Evolutionary conservation across 352 stramenopile genomes (phyloP), one percentile per base, ranked within the genome.

Genomic region (Globisporangium paroecandrum): DNA sequence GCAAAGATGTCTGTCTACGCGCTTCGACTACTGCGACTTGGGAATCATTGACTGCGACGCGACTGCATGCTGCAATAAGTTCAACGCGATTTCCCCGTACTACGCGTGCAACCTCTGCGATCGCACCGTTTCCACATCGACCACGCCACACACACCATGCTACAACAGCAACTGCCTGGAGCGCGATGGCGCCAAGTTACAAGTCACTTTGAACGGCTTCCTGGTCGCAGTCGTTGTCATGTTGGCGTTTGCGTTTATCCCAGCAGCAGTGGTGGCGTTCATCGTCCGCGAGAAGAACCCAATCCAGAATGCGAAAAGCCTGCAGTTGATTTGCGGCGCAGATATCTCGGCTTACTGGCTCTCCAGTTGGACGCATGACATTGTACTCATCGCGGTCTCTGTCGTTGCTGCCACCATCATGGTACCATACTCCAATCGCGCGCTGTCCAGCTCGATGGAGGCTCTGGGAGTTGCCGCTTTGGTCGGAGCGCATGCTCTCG

Each of bases 231-330:
- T 82, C 7, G 64, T 87, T 43, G 69, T 78, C 25, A 75, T 83
- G 64, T 70, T 87, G 27, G 74, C 71, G 38, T 85, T 85, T 47
- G 69, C 78, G 9, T 87, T 87, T 55, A 66, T 87, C 2, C 78
- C 78, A 1, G 78, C 78, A 8, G 59, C 72, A 1, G 69, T 82
- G 29, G 76, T 87, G 1, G 77, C 74, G 24, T 85, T 87, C 56
- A 62, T 82, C 29, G 78, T 87, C 36, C 67, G 71, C 8, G 78
- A 87, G 58, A 85, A 85, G 62, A 64, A 81, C 22, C 76, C 77
- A 61, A 75, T 73, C 36, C 78, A 84, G 68, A 80, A 86, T 64
- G 71, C 78, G 46, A 86, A 82, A 72, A 73, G 62, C 13, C 65
- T 83, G n/a, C 78, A 86, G 68, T 49, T 86, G 18, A 80, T 82